Base-by-base conservation (phyloP, 2,329 filamentous ascomycete genomes). In the Coniochaeta sp. region DNA sequence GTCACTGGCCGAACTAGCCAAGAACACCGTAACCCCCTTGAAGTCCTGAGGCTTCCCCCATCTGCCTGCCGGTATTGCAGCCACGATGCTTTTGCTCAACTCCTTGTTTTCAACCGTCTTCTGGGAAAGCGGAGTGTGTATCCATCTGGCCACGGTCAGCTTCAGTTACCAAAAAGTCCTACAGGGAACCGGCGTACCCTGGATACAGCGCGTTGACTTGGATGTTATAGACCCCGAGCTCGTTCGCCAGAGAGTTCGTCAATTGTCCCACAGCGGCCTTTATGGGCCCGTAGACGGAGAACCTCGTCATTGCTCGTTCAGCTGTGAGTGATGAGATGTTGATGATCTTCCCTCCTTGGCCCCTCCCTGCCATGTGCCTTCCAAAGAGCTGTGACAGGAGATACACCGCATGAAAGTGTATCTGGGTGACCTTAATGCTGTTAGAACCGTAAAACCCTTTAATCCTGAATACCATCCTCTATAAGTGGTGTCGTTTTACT, bases 41-140 rank as follows among this genome's bases (percentile, higher is more conserved):
- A 89, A 89, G 67, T 89, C 87, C 59, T 88, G 85, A 0, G 87
- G 82, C 22, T 67, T 75, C 0, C 86, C 87, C 86, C 86, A 89
- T 65, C 87, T 72, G 0, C 84, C 85, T 9, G 84, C 84, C 0
- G 86, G 87, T 62, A 89, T 89, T 58, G 86, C 75, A 57, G 80
- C 81, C 70, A 88, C 72, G 61, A 89, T 89, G 64, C 81, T 81
- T 61, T 82, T 81, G 47, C 47, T 54, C 14, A 86, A 74, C 61
- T 76, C 71, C 69, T 90, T 83, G 58, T 82, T 77, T 59, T 89
- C 61, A 50, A 57, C 14, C 57, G 40, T 47, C 30, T 32, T 32
- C 30, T 62, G 61, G 4, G 61, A 38, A 5, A 62, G 42, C 4
- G 61, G 26, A 2, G 61, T 62, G 22, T 61, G 59, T 22, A 62